These are phyloP conservation scores for Colletotrichum orchidophilum DNA, from an alignment of 2,329 filamentous ascomycete species.

Conservation along the genomic window DNA sequence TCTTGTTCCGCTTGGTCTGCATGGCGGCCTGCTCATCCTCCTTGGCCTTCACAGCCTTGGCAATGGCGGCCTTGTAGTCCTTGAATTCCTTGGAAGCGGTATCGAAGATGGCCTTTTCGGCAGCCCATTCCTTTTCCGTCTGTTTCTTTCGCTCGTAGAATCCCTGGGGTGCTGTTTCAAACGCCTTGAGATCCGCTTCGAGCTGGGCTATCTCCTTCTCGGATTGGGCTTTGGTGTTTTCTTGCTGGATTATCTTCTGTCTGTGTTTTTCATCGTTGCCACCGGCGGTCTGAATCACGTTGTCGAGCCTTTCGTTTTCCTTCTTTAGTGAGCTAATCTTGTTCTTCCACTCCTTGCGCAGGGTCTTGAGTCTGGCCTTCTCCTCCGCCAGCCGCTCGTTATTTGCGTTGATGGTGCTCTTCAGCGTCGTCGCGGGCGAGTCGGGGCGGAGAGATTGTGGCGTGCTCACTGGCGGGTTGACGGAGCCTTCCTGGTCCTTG, in stretches of 20 bases:
- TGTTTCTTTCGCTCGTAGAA: slow-evolving; percentile 66
- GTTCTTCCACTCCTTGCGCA: slow-evolving; percentile 79
- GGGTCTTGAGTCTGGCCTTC: slow-evolving; percentile 73
- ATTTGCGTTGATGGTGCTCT: slow-evolving; percentile 77
- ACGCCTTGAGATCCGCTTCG: slow-evolving; percentile 67
- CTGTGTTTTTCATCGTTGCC: slow-evolving; percentile 80
- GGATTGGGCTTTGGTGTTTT: slow-evolving; percentile 75
- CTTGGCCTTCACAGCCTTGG: slow-evolving; percentile 69
- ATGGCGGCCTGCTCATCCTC: slow-evolving; percentile 71
- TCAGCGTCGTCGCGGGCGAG: slow-evolving; percentile 80
- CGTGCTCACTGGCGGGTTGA: slow-evolving; percentile 46
- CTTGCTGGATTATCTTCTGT: slow-evolving; percentile 80
- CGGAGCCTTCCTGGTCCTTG: slow-evolving; percentile 48
- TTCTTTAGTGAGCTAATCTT: slow-evolving; percentile 74
- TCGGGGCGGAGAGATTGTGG: slow-evolving; percentile 75
- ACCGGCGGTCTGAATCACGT: slow-evolving; percentile 73
- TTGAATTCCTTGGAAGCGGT: slow-evolving; percentile 63
- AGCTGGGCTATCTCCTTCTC: slow-evolving; percentile 66
- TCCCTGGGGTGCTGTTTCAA: slow-evolving; percentile 71
- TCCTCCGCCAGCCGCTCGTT: slow-evolving; percentile 77
- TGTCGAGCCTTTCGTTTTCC: slow-evolving; percentile 76
- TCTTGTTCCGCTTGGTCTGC: slow-evolving; percentile 77
- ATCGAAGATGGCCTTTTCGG: slow-evolving; percentile 69
- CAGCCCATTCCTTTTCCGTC: slow-evolving; percentile 61
- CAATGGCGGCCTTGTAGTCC: slow-evolving; percentile 67